phyloP scores from a whole-genome alignment of 1,284 basidiomycete species.

The Coriolopsis trogii region DNA sequence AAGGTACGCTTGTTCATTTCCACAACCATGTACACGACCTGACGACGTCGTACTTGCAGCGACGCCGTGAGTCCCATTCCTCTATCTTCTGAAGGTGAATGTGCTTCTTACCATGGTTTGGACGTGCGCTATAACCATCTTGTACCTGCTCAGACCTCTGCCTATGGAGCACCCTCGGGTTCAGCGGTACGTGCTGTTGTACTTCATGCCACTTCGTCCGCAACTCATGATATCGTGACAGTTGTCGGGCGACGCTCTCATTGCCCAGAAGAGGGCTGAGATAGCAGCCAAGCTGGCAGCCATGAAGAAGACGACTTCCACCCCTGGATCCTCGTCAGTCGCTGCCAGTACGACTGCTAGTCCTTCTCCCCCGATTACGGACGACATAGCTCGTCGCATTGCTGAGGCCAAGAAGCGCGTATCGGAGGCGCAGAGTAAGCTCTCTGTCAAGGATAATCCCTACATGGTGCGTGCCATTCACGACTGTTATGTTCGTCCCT shows the following conservation, averaged over 20 bases:
- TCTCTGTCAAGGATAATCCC: conserved; percentile 77
- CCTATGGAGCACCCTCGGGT: conserved; percentile 47
- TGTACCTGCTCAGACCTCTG: conserved; percentile 53
- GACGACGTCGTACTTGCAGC: conserved; percentile 39
- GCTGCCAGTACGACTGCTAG: conserved; percentile 36
- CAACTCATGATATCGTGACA: conserved; percentile 23
- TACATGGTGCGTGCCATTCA: conserved; percentile 67
- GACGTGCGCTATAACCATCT: conserved; percentile 68
- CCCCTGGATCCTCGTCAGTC: conserved; percentile 28
- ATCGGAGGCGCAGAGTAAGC: conserved; percentile 74
- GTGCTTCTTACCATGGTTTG: conserved; percentile 44
- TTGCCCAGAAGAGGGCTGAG: conserved; percentile 82
- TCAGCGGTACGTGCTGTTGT: conserved; percentile 42
- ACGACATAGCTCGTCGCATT: conserved; percentile 70
- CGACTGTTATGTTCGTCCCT: neutral
- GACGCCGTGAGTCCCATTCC: conserved; percentile 65
- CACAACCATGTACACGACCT: conserved; percentile 6
- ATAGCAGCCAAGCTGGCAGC: conserved; percentile 83
- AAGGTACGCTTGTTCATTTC: conserved; percentile 53
- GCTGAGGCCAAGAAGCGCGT: conserved; percentile 82
- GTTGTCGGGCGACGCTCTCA: conserved; percentile 60
- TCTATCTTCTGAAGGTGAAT: conserved; percentile 71
- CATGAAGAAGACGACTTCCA: conserved; percentile 57
- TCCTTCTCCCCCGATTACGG: conserved; percentile 48
- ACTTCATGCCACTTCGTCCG: neutral